Evolutionary conservation across 257 asterid species (phyloP), one percentile per base, ranked within the genome.

Genomic region (Penstemon newberryi): DNA sequence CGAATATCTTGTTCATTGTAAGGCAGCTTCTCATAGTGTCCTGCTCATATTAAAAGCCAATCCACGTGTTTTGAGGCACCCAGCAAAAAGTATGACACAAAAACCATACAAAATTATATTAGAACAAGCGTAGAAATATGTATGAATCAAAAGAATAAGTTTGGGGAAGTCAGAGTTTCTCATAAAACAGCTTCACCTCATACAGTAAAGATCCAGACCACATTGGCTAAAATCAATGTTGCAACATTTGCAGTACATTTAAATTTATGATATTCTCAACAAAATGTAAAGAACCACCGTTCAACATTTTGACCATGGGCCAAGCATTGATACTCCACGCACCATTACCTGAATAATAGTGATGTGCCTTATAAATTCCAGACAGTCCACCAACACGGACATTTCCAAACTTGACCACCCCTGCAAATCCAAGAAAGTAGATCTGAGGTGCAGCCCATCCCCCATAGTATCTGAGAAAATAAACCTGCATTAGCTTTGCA

Each of bases 371-470:
- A 77, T 84, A 93, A 55, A 93, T 90, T 71, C 96, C 97, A 67
- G 99, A 93, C 70, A 90, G 85, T 67, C 97, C 97, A 77, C 96
- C 99, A 53, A 93, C 90, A 58, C 99, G 99, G 78, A 93, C 76
- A 78, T 88, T 93, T 56, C 99, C 99, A 75, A 85, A 93, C 83
- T 83, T 93, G 73, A 90, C 50, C 47, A 93, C 80, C 71, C 99
- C 99, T 13, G 97, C 96, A 81, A 84, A 86, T 63, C 97, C 99
- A 71, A 93, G 95, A 82, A 93, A 93, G 86, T 77, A 93, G 67
- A 93, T 93, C 19, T 87, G 76, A 50, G 97, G 99, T 61, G 97
- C 97, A 71, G 84, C 96, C 97, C 97, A 90, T 72, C 99, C 99
- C 47, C 97, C 97, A 77, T 90, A 93, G 78, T 86, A 93, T 81